A percentile compares a stretch with the other conserved stretches of the same genome.
phyloP scores from a whole-genome alignment of 2,329 filamentous ascomycete species.

The Massarina eburnea region DNA sequence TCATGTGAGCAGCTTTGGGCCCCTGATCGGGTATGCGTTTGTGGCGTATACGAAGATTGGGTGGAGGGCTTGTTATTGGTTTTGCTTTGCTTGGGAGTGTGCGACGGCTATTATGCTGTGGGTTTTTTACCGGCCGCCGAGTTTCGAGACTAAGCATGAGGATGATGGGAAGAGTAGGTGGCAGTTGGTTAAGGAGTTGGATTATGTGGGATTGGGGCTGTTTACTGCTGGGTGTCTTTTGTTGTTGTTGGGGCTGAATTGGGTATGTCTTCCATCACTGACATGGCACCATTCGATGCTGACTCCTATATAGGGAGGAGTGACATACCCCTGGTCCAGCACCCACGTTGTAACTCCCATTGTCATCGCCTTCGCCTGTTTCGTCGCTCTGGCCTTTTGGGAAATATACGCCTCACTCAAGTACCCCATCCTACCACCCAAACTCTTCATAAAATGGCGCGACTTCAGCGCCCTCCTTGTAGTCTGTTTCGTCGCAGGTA shows the following conservation, averaged over 20 bases:
- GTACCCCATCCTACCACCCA: constrained; percentile 38
- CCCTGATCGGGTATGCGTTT: constrained; percentile 38
- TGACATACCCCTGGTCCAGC: constrained; percentile 45
- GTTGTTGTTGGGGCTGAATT: constrained; percentile 54
- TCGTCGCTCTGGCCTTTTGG: constrained; percentile 51
- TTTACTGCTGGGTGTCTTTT: constrained; percentile 40
- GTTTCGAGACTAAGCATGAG: constrained; percentile 33
- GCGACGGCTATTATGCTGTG: constrained; percentile 31
- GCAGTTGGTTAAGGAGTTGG: constrained; percentile 47
- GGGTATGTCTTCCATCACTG: constrained; percentile 39
- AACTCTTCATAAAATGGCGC: constrained; percentile 22
- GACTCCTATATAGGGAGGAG: constrained; percentile 23
- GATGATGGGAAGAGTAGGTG: constrained; percentile 26
- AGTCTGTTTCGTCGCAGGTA: constrained; percentile 22
- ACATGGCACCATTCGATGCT: constrained; percentile 1
- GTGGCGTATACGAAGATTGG: constrained; percentile 28
- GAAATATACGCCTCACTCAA: constrained; percentile 48
- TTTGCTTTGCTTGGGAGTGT: constrained; percentile 35
- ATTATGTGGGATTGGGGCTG: constrained; percentile 54
- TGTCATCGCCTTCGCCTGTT: constrained; percentile 46
- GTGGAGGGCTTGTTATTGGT: constrained; percentile 41
- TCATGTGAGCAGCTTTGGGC: constrained; percentile 31
- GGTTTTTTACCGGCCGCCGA: constrained; percentile 34
- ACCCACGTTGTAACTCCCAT: constrained; percentile 51
- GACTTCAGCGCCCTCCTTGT: constrained; percentile 21